These are phyloP conservation scores for Boletus bicolor DNA, from an alignment of 768 basidiomycete species.

Conservation along the genomic window DNA sequence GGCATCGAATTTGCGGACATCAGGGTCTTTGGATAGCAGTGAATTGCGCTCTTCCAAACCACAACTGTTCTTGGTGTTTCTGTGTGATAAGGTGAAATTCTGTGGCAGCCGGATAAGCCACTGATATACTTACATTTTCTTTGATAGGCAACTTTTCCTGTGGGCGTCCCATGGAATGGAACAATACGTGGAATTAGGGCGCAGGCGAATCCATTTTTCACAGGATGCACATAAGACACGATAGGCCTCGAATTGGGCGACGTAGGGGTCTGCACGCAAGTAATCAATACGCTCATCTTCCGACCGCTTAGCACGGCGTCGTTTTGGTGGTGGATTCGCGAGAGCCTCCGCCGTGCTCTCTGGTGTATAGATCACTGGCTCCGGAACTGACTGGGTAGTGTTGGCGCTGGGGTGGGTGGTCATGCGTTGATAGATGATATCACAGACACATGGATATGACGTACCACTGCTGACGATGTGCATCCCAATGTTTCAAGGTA, in stretches of 20 bases:
- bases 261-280: conserved; percentile 65
- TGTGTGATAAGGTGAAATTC: conserved; percentile 10
- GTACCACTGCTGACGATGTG: conserved; percentile 60
- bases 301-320: conserved; percentile 70
- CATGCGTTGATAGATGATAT: conserved; percentile 6
- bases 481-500: conserved; percentile 67
- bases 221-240: conserved; percentile 76
- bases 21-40: conserved; percentile 59
- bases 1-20: conserved; percentile 71
- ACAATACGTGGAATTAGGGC: conserved; percentile 83
- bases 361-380: conserved; percentile 43
- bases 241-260: conserved; percentile 78
- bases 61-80: conserved; percentile 48
- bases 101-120: conserved; percentile 3
- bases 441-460: conserved; percentile 19
- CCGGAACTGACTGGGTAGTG: conserved; percentile 31
- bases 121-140: conserved; percentile 56
- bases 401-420: conserved; percentile 22
- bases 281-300: conserved; percentile 78
- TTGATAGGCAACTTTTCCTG: conserved; percentile 76
- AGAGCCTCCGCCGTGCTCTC: conserved; percentile 40
- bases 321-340: conserved; percentile 54
- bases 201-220: conserved; percentile 83
- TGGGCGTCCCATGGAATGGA: conserved; percentile 89
- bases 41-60: conserved; percentile 60